Percentiles rank a stretch among this genome's conserved stretches.
Conservation (phyloP, 352 stramenopile species). For the Phytophthora aleatoria region DNA sequence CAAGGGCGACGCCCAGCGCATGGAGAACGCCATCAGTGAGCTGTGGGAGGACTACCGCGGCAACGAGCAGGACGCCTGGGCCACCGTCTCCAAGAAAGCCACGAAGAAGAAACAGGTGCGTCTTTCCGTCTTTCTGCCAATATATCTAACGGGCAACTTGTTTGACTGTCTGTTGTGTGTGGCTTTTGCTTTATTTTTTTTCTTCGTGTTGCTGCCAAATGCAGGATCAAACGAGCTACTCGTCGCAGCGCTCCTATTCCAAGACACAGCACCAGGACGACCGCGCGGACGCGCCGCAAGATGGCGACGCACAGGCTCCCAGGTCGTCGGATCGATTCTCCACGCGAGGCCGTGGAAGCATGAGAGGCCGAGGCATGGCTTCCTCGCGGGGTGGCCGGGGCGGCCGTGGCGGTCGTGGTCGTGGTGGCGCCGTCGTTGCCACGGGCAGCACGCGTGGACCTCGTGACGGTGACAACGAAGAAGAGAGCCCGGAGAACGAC, state of each 20-base stretch:
- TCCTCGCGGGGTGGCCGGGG: conserved; percentile 58
- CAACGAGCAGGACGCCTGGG: conserved; percentile 69
- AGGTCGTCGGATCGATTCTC: conserved; percentile 42
- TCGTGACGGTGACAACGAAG: conserved; percentile 42
- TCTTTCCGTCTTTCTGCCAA: background rate
- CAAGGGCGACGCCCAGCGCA: conserved; percentile 75
- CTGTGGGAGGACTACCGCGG: conserved; percentile 84
- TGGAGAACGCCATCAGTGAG: conserved; percentile 79
- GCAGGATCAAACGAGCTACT: conserved; percentile 20
- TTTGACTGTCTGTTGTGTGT: conserved; percentile 1
- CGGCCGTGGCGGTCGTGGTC: conserved; percentile 43
- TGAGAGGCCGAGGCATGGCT: conserved; percentile 54
- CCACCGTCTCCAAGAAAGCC: conserved; percentile 78
- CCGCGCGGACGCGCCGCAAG: conserved; percentile 23
- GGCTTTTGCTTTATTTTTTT: conserved; percentile 2
- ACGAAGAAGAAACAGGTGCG: conserved; percentile 72
- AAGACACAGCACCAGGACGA: conserved; percentile 45
- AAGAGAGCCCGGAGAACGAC: conserved; percentile 55
- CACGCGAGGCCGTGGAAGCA: conserved; percentile 44
- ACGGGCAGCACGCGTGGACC: conserved; percentile 32
- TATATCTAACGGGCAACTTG: background rate
- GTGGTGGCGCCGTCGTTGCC: conserved; percentile 37
- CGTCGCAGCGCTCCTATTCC: conserved; percentile 38
- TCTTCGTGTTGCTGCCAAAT: background rate
- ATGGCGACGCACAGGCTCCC: conserved; percentile 31